Evolutionary conservation across 2,329 filamentous ascomycete species (phyloP).

Genomic region (Fusarium circinatum): DNA sequence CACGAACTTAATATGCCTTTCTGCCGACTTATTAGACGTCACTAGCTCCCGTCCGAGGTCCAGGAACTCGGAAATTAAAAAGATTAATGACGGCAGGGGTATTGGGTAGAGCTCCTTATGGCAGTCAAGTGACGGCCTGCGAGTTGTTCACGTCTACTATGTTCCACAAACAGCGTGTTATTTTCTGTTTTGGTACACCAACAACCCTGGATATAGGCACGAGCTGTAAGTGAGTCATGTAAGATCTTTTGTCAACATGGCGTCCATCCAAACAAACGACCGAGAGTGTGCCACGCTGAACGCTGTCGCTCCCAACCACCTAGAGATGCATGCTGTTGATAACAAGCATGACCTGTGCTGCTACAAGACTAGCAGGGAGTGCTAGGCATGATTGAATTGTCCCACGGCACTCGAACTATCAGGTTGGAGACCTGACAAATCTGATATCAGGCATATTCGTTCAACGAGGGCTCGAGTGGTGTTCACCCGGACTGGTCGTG

Average conservation of each 20-base stretch:
- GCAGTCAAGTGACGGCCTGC: background rate
- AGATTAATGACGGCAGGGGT: background rate
- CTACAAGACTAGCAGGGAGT: background rate
- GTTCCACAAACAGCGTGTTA: background rate
- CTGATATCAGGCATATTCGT: background rate
- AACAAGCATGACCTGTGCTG: background rate
- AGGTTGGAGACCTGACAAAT: background rate
- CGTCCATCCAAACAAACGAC: background rate
- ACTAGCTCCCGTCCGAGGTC: background rate
- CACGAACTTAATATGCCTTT: background rate
- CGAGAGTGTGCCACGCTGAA: background rate
- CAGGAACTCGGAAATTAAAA: background rate
- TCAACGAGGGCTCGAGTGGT: background rate
- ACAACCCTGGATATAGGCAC: background rate
- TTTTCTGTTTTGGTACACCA: background rate
- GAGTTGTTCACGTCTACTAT: background rate
- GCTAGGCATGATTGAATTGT: background rate
- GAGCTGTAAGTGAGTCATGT: background rate
- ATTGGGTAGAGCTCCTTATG: background rate
- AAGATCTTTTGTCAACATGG: background rate
- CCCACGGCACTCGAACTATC: background rate
- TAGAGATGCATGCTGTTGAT: background rate
- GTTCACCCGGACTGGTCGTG: background rate
- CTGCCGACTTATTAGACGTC: background rate
- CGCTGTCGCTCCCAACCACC: background rate